Evolutionary conservation across 768 basidiomycete species (phyloP).

Genomic region (Lyophyllum decastes): DNA sequence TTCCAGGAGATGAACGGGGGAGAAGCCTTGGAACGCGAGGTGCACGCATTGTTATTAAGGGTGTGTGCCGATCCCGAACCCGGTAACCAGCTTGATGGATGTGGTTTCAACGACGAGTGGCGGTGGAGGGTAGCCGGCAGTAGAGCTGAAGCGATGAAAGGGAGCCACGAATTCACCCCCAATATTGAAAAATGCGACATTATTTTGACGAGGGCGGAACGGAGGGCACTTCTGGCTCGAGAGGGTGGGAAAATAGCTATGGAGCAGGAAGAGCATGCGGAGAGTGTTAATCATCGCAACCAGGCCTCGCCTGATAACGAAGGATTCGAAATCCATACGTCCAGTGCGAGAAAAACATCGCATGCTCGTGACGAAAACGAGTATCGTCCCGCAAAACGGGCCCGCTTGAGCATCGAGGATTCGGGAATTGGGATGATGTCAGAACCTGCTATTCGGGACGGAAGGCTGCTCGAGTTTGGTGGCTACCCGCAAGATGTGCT

Average conservation of each 20-base stretch:
- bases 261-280: conserved; percentile 9
- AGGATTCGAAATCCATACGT: neutral
- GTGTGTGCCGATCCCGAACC: neutral
- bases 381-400: conserved; percentile 16
- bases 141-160: neutral
- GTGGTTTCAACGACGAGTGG: conserved; percentile 5
- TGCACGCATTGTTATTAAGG: neutral
- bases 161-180: conserved; percentile 4
- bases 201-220: conserved; percentile 44
- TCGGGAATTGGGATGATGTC: conserved; percentile 23
- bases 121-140: conserved; percentile 2
- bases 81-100: neutral
- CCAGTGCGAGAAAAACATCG: neutral
- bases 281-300: neutral
- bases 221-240: conserved; percentile 21
- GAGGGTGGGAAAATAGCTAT: neutral
- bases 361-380: neutral
- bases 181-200: conserved; percentile 28
- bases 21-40: neutral
- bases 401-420: conserved; percentile 20
- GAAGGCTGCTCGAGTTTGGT: conserved; percentile 3
- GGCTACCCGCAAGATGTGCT: neutral
- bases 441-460: neutral
- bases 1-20: neutral
- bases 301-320: neutral